Evolutionary conservation across 768 basidiomycete species (phyloP).

Genomic region (Auricularia cornea): DNA sequence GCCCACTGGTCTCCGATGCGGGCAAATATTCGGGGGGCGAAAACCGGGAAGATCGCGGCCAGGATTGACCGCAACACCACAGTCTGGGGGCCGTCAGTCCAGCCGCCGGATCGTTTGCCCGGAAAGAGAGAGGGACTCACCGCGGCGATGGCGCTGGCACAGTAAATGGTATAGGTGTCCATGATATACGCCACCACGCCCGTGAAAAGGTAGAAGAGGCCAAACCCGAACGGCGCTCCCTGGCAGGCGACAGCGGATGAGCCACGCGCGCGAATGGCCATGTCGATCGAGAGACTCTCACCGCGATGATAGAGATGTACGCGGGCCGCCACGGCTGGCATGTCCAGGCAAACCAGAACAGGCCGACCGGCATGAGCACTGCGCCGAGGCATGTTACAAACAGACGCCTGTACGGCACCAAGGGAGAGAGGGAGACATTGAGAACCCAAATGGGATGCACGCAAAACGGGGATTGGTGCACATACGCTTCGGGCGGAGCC

Average conservation of each 20-base stretch:
- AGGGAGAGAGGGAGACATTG: background rate
- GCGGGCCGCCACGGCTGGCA: slow-evolving; percentile 45
- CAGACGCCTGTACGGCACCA: slow-evolving; percentile 37
- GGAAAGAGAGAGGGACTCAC: background rate
- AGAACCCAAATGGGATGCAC: background rate
- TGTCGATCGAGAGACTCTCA: background rate
- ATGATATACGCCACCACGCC: slow-evolving; percentile 62
- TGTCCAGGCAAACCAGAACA: slow-evolving; percentile 66
- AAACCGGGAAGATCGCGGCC: slow-evolving; percentile 55
- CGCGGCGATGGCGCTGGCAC: slow-evolving; percentile 4
- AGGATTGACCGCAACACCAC: slow-evolving; percentile 57
- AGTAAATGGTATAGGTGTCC: slow-evolving; percentile 60
- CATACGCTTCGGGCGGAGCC: slow-evolving; percentile 55
- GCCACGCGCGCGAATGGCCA: background rate
- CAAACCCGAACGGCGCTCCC: slow-evolving; percentile 57
- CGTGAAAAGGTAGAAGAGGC: slow-evolving; percentile 57
- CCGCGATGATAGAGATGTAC: slow-evolving; percentile 57
- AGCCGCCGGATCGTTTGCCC: background rate
- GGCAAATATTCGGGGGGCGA: slow-evolving; percentile 44
- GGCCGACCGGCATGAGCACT: slow-evolving; percentile 43
- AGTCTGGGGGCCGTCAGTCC: slow-evolving; percentile 56
- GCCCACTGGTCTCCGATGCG: slow-evolving; percentile 48
- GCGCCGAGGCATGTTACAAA: slow-evolving; percentile 50
- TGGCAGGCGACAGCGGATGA: background rate
- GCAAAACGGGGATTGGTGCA: background rate